These are phyloP conservation scores for Aspergillus tamarii DNA, from an alignment of 2,329 filamentous ascomycete species.

Conservation along the genomic window DNA sequence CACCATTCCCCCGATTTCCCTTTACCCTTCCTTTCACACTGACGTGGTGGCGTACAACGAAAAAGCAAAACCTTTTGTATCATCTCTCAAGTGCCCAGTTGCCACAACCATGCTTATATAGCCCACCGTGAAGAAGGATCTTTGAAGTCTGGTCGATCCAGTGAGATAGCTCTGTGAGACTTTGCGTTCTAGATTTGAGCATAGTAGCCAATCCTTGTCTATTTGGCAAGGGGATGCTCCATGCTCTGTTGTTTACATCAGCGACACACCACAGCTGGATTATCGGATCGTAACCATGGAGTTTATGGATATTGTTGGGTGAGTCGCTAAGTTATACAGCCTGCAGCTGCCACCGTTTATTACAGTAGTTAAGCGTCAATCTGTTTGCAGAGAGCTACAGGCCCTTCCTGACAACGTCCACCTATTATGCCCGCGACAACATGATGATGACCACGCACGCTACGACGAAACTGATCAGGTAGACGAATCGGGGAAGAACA, in stretches of 20 bases:
- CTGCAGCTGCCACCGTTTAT: slow-evolving; percentile 4
- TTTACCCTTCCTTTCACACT: neutral
- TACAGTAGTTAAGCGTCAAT: slow-evolving; percentile 17
- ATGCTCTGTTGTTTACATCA: slow-evolving; percentile 15
- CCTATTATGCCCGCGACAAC: slow-evolving; percentile 68
- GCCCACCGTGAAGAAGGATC: neutral
- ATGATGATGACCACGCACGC: slow-evolving; percentile 65
- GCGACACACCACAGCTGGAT: slow-evolving; percentile 10
- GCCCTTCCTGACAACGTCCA: slow-evolving; percentile 56
- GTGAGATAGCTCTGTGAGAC: neutral
- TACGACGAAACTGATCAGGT: slow-evolving; percentile 62
- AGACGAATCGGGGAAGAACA: slow-evolving; percentile 47
- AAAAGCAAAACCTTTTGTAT: slow-evolving; percentile 9
- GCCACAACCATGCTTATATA: slow-evolving; percentile 22
- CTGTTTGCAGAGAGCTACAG: slow-evolving; percentile 44
- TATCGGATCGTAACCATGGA: slow-evolving; percentile 36
- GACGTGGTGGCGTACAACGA: neutral
- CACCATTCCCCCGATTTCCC: neutral
- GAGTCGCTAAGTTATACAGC: slow-evolving; percentile 22
- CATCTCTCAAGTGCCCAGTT: slow-evolving; percentile 4
- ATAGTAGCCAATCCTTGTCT: neutral
- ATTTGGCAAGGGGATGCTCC: slow-evolving; percentile 23
- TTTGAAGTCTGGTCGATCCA: neutral
- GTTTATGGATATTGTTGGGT: slow-evolving; percentile 48
- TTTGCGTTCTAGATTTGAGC: neutral